Base-by-base conservation (phyloP, 2,329 filamentous ascomycete genomes). In the Penicillium griseofulvum region DNA sequence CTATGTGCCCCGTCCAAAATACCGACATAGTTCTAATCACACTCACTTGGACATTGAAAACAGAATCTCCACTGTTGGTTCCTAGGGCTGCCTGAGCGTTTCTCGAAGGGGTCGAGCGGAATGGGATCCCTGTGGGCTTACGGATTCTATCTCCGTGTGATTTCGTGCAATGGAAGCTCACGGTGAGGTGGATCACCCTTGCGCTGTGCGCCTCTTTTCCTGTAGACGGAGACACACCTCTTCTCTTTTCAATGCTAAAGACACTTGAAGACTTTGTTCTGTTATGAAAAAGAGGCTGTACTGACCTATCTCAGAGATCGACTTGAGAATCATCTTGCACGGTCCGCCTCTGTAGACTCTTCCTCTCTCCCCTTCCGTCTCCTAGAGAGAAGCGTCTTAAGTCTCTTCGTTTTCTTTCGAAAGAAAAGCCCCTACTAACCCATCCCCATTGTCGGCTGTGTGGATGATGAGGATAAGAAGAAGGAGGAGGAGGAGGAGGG, bases 131-230 rank as follows among this genome's bases (percentile, higher is more conserved):
- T 31, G 48, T 59, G 48, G 54, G 50, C 56, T 57, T 11, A 47
- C 62, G 62, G 62, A 63, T 52, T 60, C 45, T 59, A 61, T 63
- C 49, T 64, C 62, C 62, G 62, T 44, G 56, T 4, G n/a, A 33
- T 31, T 28, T 50, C 28, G 45, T 45, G 55, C 55, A 61, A 58
- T 60, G 33, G 53, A 37, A 52, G 43, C 47, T 39, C 42, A 39
- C 7, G 14, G 19, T 33, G 17, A 31, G 19, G 56, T 61, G 54
- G 58, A 57, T 44, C 58, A 52, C 39, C 47, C 33, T 50, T 34
- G 28, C 17, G 11, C 54, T 29, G 4, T 12, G 36, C 28, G 24
- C 22, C 12, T 37, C 19, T 26, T 48, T 29, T 44, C 43, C 38
- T 36, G 28, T 44, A 41, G 34, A 39, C 33, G n/a, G 12, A n/a